Evolutionary conservation across 1,139 yeast species (phyloP), one percentile per base, ranked within the genome.

Genomic region (Taphrina wiesneri): DNA sequence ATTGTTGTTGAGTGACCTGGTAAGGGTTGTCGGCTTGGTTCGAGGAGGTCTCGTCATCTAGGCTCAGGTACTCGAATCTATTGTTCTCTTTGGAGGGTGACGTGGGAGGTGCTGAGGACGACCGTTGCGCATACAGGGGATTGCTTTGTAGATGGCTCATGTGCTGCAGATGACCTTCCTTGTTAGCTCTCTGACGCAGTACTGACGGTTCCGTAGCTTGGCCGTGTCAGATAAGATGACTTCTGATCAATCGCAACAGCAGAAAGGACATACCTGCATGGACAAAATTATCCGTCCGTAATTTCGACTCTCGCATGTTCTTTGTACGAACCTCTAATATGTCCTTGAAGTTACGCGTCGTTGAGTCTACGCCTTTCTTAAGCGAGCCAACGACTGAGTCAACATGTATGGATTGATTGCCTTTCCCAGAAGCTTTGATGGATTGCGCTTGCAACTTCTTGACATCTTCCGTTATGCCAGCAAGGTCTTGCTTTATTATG

Each of bases 401-500:
- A 46, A 91, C 86, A 75, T 90, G 92, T 70, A 85, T 86, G 45
- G 81, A 80, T 39, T 86, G 80, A 74, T 88, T 95, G 47, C 62
- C 63, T 79, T 75, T 68, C 69, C 74, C 68, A 74, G 77, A 75
- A 70, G 70, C 70, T 61, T 71, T 73, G 46, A 83, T 81, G 61
- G 81, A 79, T 72, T 79, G 83, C 70, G 78, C 78, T 74, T 87
- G 90, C 67, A 90, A 78, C 60, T 82, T 84, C 71, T 87, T 87
- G 71, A 93, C 81, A 70, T 83, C 85, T 72, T 88, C 87, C 74
- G 91, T 97, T 68, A 95, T 86, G 71, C 86, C 84, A 75, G 92
- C 88, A 52, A 95, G 90, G 75, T 91, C 96, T 75, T 93, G 97
- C 74, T 93, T 95, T 73, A 93, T 91, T 59, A 93, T 88, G 74